Evolutionary conservation across 1,284 basidiomycete genomes (phyloP).

Genomic region (Cutaneotrichosporon cavernicola): DNA sequence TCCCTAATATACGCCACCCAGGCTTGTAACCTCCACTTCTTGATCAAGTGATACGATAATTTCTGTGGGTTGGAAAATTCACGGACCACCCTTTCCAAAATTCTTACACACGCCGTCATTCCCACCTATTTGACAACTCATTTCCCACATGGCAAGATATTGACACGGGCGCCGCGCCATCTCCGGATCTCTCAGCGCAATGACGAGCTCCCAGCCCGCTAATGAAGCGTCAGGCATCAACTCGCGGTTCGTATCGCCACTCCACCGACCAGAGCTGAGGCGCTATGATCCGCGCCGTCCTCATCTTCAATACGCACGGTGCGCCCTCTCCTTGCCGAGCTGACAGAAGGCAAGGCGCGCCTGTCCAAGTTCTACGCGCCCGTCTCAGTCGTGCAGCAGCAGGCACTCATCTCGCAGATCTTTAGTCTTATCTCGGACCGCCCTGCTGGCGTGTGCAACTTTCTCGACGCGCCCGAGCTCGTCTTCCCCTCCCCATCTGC

Average conservation of each 20-base stretch:
- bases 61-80: background rate
- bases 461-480: constrained; percentile 85
- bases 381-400: constrained; percentile 68
- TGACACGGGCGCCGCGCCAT: background rate
- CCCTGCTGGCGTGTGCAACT: constrained; percentile 79
- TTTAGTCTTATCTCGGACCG: constrained; percentile 77
- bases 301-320: constrained; percentile 64
- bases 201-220: background rate
- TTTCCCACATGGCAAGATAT: background rate
- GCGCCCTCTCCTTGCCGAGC: constrained; percentile 46
- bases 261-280: background rate
- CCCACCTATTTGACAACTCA: background rate
- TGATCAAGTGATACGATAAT: background rate
- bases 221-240: background rate
- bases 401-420: constrained; percentile 71
- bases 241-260: constrained; percentile 1
- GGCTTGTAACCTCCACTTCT: background rate
- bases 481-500: constrained; percentile 39
- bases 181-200: background rate
- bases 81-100: background rate
- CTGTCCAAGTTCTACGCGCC: constrained; percentile 95
- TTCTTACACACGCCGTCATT: background rate
- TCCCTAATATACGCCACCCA: constrained; percentile 1
- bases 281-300: constrained; percentile 80
- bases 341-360: constrained; percentile 87